phyloP scores from a whole-genome alignment of 2,329 filamentous ascomycete species.

The Diaporthe citrichinensis region DNA sequence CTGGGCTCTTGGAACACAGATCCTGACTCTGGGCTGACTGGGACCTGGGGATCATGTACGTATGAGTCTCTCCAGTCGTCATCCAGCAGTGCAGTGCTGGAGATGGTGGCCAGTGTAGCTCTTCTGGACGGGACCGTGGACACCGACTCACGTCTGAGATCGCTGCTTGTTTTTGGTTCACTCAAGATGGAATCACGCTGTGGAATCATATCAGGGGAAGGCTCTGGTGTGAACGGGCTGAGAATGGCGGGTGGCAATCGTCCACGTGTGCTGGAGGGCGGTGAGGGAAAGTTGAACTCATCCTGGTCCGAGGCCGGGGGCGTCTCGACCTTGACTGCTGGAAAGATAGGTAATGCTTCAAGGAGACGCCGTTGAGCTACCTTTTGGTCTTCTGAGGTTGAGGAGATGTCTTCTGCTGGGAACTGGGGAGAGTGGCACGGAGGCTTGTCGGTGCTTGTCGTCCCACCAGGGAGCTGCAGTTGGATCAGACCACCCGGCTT shows the following conservation, averaged over 20 bases:
- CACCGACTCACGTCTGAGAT: constrained; percentile 21
- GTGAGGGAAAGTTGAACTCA: constrained; percentile 39
- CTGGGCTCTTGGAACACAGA: constrained; percentile 64
- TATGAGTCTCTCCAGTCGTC: constrained; percentile 40
- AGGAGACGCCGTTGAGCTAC: constrained; percentile 36
- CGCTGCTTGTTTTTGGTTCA: constrained; percentile 37
- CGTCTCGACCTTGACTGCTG: constrained; percentile 40
- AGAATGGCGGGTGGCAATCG: constrained; percentile 27
- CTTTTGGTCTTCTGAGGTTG: constrained; percentile 28
- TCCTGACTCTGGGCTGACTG: constrained; percentile 48
- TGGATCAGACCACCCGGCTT: constrained; percentile 37
- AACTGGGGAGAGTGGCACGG: constrained; percentile 24
- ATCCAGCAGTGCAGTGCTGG: constrained; percentile 34
- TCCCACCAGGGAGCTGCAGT: constrained; percentile 39
- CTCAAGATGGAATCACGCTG: constrained; percentile 37
- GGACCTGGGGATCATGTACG: constrained; percentile 43
- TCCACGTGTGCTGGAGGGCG: constrained; percentile 35
- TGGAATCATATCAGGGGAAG: constrained; percentile 42
- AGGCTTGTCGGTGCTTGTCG: constrained; percentile 21
- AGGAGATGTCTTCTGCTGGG: not conserved
- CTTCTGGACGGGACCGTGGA: constrained; percentile 32
- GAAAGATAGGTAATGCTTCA: constrained; percentile 42
- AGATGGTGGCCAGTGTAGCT: constrained; percentile 26
- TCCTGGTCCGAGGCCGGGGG: constrained; percentile 43
- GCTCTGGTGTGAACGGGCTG: constrained; percentile 38